These are phyloP conservation scores for Alternaria hordeiaustralica DNA, from an alignment of 2,329 filamentous ascomycete genomes.

Conservation along the genomic window DNA sequence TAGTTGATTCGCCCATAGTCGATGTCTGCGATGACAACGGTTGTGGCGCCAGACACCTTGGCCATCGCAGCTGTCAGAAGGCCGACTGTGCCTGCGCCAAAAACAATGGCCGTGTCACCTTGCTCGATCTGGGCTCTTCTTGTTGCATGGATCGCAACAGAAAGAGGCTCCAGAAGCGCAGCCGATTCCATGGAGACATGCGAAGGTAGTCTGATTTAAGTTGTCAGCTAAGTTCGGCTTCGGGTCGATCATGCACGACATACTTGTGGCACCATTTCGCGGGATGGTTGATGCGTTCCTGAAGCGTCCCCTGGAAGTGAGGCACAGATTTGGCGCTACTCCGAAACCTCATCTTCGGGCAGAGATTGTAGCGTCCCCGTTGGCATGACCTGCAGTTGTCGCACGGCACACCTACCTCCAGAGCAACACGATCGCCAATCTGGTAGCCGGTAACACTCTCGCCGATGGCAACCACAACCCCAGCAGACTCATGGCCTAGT, in stretches of 20 bases:
- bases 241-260: constrained; percentile 42
- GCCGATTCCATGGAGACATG: constrained; percentile 50
- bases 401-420: constrained; percentile 52
- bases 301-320: constrained; percentile 53
- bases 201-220: constrained; percentile 45
- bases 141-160: constrained; percentile 85
- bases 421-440: constrained; percentile 50
- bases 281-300: constrained; percentile 53
- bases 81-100: constrained; percentile 76
- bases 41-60: constrained; percentile 50
- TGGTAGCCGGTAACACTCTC: constrained; percentile 47
- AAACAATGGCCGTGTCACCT: constrained; percentile 80
- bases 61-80: constrained; percentile 51
- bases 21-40: constrained; percentile 50
- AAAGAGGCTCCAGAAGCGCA: constrained; percentile 65
- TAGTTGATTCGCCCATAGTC: constrained; percentile 50
- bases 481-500: constrained; percentile 55
- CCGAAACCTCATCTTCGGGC: constrained; percentile 51
- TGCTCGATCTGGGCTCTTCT: constrained; percentile 75
- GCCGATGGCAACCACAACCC: constrained; percentile 49
- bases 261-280: constrained; percentile 55
- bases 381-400: constrained; percentile 52
- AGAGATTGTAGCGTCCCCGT: constrained; percentile 52
- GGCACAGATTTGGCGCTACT: constrained; percentile 53
- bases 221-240: constrained; percentile 38